Conservation (phyloP, 306 rosid species). For the Casuarina equisetifolia region DNA sequence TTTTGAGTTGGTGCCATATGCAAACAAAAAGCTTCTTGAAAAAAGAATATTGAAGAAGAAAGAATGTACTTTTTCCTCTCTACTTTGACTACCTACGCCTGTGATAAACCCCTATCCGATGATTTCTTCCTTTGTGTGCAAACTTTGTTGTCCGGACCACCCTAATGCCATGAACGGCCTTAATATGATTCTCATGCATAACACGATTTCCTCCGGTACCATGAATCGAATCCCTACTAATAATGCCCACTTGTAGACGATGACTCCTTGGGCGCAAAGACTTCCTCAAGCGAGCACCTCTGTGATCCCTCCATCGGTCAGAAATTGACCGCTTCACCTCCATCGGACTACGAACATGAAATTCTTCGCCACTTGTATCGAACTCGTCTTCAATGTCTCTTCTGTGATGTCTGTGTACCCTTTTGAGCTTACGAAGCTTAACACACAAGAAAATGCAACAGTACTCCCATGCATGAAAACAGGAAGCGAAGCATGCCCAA, state of each 20-base stretch:
- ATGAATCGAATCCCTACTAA: constrained; percentile 33
- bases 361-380: constrained; percentile 18
- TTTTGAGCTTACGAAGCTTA: constrained; percentile 37
- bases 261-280: constrained; percentile 48
- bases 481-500: constrained; percentile 51
- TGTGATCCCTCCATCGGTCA: constrained; percentile 40
- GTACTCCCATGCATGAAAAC: constrained; percentile 40
- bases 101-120: constrained; percentile 24
- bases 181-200: constrained; percentile 24
- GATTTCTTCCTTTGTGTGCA: constrained; percentile 35
- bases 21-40: not conserved
- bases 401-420: constrained; percentile 33
- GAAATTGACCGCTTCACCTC: constrained; percentile 32
- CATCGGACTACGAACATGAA: constrained; percentile 1
- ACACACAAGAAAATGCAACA: constrained; percentile 52
- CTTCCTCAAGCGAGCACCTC: constrained; percentile 40
- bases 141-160: constrained; percentile 42
- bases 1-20: not conserved
- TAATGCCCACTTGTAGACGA: constrained; percentile 43
- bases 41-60: not conserved
- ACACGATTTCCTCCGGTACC: constrained; percentile 28
- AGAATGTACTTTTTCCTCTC: not conserved
- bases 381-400: constrained; percentile 28
- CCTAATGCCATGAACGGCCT: constrained; percentile 35
- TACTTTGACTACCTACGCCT: constrained; percentile 10